Percentiles rank a stretch among this genome's conserved stretches.
Evolutionary conservation across 179 eudicot species (phyloP).

Genomic region (Amaranthus tricolor): DNA sequence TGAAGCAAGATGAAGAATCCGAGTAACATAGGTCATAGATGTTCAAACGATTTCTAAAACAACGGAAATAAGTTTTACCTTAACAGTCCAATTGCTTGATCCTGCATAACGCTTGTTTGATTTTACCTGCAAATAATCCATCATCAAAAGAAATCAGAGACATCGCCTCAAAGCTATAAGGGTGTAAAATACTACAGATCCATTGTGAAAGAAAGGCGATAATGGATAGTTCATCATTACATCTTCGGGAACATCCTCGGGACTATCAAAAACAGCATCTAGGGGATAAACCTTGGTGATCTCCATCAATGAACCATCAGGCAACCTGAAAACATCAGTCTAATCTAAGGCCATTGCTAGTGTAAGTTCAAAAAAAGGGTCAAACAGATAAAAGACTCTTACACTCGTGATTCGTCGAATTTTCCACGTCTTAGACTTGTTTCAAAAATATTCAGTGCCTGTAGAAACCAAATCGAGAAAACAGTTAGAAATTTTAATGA

Average conservation of each 20-base stretch:
- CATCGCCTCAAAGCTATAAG: background rate
- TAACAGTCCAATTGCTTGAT: conserved; percentile 85
- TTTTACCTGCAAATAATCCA: conserved; percentile 57
- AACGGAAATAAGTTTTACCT: conserved; percentile 38
- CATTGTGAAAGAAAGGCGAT: background rate
- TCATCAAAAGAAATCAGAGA: conserved; percentile 4
- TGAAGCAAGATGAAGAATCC: too few species aligned
- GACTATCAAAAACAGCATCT: conserved; percentile 87
- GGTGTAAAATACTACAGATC: background rate
- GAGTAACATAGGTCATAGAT: too few species aligned
- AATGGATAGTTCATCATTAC: conserved; percentile 36
- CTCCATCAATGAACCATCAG: conserved; percentile 96
- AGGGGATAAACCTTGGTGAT: conserved; percentile 84
- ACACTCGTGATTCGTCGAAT: conserved; percentile 91
- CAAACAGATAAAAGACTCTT: conserved; percentile 24
- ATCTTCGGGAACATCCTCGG: conserved; percentile 96
- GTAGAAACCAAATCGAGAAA: conserved; percentile 8
- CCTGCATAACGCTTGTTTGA: conserved; percentile 93
- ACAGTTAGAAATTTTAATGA: background rate
- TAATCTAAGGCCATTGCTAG: conserved; percentile 6
- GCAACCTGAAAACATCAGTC: conserved; percentile 52
- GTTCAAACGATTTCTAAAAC: background rate
- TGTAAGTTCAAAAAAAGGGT: background rate
- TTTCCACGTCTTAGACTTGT: conserved; percentile 93
- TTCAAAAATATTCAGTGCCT: conserved; percentile 95